These are phyloP conservation scores for Boletus reticulatus DNA, from an alignment of 768 basidiomycete genomes.

Conservation along the genomic window DNA sequence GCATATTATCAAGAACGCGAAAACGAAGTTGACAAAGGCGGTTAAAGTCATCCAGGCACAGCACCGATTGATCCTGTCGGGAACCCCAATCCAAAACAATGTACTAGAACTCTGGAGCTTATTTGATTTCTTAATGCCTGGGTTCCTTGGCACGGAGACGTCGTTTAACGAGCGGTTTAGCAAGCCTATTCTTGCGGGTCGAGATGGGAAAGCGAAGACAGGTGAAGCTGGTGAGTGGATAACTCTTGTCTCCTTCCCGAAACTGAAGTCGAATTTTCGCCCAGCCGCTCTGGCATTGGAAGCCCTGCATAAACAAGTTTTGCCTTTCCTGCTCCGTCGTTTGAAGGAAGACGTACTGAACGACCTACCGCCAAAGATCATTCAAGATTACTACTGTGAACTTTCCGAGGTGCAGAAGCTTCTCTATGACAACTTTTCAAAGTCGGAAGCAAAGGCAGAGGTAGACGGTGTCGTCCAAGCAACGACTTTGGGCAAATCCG, in stretches of 20 bases:
- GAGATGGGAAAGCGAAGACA: constrained; percentile 93
- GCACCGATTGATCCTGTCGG: constrained; percentile 92
- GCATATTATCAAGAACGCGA: constrained; percentile 98
- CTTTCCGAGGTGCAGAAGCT: constrained; percentile 91
- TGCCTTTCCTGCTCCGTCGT: constrained; percentile 95
- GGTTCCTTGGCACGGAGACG: constrained; percentile 93
- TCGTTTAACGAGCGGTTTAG: constrained; percentile 95
- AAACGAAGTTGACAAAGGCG: constrained; percentile 95
- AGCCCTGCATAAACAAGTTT: constrained; percentile 95
- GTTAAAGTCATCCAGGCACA: constrained; percentile 89
- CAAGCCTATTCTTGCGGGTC: constrained; percentile 91
- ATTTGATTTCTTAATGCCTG: constrained; percentile 99
- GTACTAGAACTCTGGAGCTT: constrained; percentile 97
- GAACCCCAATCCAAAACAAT: constrained; percentile 99
- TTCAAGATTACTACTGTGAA: constrained; percentile 99
- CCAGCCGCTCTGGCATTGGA: constrained; percentile 91
- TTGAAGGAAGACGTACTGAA: constrained; percentile 96
- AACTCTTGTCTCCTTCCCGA: not conserved
- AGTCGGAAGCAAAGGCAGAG: constrained; percentile 64
- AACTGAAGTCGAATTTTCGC: constrained; percentile 1
- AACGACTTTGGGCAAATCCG: constrained; percentile 30
- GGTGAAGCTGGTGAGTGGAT: constrained; percentile 81
- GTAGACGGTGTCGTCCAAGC: constrained; percentile 65
- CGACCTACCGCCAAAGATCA: constrained; percentile 98
- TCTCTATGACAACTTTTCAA: constrained; percentile 92